Conservation (phyloP, 441 rosid genomes). For the Populus hybrid region DNA sequence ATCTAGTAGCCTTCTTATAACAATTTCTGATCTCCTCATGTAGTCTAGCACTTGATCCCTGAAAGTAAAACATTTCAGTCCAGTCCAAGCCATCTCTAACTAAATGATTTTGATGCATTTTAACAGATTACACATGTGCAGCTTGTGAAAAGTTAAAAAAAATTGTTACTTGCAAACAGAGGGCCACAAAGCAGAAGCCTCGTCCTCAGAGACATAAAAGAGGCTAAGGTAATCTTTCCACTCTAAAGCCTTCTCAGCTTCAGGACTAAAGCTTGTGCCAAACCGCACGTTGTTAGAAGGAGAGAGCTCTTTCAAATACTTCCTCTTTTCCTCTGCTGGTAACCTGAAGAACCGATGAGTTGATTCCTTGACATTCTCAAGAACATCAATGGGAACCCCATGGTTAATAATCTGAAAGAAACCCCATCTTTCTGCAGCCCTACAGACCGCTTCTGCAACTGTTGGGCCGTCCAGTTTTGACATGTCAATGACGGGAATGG, state of each 20-base stretch:
- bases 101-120: not conserved
- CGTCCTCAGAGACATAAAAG: conserved; percentile 26
- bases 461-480: conserved; percentile 25
- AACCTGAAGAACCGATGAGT: conserved; percentile 31
- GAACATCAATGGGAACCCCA: conserved; percentile 25
- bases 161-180: conserved; percentile 18
- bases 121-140: not conserved
- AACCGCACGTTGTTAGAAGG: conserved; percentile 15
- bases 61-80: not conserved
- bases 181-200: conserved; percentile 26
- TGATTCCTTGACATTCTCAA: conserved; percentile 23
- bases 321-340: conserved; percentile 21
- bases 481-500: conserved; percentile 35
- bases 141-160: not conserved
- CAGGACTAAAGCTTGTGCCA: conserved; percentile 28
- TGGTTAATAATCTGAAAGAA: conserved; percentile 41
- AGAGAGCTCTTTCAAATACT: conserved; percentile 18
- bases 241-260: conserved; percentile 27
- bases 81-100: not conserved
- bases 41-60: conserved; percentile 21
- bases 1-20: conserved; percentile 17
- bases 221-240: conserved; percentile 34
- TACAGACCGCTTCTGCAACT: conserved; percentile 20
- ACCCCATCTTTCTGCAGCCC: conserved; percentile 33
- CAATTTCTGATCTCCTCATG: not conserved